Conservation (phyloP, 116 monocot genomes). For the Cymodocea nodosa region DNA sequence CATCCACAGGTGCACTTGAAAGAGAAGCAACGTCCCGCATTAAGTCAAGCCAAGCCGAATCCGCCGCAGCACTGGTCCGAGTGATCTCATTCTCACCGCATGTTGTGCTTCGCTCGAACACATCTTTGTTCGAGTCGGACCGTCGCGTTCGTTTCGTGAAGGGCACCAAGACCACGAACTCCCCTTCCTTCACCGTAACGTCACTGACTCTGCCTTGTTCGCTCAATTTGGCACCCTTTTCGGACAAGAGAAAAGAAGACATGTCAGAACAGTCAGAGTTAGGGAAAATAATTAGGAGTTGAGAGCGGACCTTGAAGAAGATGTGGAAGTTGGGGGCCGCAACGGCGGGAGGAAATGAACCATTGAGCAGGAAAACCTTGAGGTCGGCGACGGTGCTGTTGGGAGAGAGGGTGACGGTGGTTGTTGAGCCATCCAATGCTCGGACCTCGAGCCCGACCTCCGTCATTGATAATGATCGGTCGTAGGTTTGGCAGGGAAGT, state of each 20-base stretch:
- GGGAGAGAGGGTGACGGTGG: conserved; percentile 17
- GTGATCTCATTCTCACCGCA: not conserved
- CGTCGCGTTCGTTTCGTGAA: conserved; percentile 40
- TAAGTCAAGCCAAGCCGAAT: conserved; percentile 59
- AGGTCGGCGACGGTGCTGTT: conserved; percentile 43
- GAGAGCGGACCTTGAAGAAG: conserved; percentile 48
- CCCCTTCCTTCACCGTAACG: conserved; percentile 18
- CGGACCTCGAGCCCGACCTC: conserved; percentile 43
- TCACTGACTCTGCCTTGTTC: conserved; percentile 19
- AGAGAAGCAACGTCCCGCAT: conserved; percentile 61
- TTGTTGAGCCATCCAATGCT: conserved; percentile 49
- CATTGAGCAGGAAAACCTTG: conserved; percentile 28
- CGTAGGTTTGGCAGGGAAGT: too few species aligned
- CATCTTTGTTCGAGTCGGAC: conserved; percentile 2
- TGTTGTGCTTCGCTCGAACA: not conserved
- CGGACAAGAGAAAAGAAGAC: not conserved
- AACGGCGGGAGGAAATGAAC: conserved; percentile 49
- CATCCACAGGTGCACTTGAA: conserved; percentile 5
- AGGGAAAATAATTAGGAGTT: not conserved
- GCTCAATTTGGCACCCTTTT: conserved; percentile 52
- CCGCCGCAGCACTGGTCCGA: conserved; percentile 16
- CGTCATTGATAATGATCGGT: not conserved
- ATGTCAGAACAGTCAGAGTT: not conserved
- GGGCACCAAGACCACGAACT: conserved; percentile 70
- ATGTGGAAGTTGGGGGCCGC: conserved; percentile 54